A percentile compares a stretch with the other conserved stretches of the same genome.
Conservation (phyloP, 805 yeast species). For the Ogataea methanolica region DNA sequence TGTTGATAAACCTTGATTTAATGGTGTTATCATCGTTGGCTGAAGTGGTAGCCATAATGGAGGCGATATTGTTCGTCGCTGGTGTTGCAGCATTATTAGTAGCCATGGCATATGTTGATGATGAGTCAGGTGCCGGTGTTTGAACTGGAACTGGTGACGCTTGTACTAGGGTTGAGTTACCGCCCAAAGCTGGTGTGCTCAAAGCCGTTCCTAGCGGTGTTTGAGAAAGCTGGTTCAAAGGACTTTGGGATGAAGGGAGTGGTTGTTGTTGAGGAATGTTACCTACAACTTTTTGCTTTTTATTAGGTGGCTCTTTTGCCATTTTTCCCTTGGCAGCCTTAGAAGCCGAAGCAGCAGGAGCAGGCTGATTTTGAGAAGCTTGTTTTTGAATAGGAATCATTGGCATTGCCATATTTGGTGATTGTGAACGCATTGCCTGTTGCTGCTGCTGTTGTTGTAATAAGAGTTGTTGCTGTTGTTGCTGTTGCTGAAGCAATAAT, state of each 20-base stretch:
- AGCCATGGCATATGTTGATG: slow-evolving; percentile 18
- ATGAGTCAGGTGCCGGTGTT: slow-evolving; percentile 9
- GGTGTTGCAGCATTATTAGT: slow-evolving; percentile 12
- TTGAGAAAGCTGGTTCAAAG: slow-evolving; percentile 2
- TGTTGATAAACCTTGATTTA: slow-evolving; percentile 56
- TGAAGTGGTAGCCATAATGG: slow-evolving; percentile 3
- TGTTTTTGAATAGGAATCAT: slow-evolving; percentile 5
- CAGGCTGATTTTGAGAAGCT: not conserved
- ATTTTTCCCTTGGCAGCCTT: slow-evolving; percentile 6
- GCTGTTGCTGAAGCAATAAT: slow-evolving; percentile 5
- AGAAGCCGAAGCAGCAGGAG: slow-evolving; percentile 1
- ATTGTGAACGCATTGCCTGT: slow-evolving; percentile 10
- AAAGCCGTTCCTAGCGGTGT: slow-evolving; percentile 1
- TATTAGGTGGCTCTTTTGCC: slow-evolving; percentile 6
- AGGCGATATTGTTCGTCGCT: slow-evolving; percentile 12
- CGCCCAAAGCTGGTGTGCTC: not conserved
- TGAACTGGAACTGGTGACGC: not conserved
- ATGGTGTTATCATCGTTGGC: slow-evolving; percentile 31
- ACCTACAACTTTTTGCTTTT: slow-evolving; percentile 14
- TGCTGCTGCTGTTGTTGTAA: slow-evolving; percentile 11
- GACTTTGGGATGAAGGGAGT: slow-evolving; percentile 1
- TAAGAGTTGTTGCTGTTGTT: slow-evolving; percentile 4
- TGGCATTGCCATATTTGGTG: slow-evolving; percentile 9
- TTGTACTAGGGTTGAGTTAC: not conserved
- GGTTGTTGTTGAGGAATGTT: not conserved